These are phyloP conservation scores for Sporothrix globosa DNA, from an alignment of 2,329 filamentous ascomycete genomes.

Conservation along the genomic window DNA sequence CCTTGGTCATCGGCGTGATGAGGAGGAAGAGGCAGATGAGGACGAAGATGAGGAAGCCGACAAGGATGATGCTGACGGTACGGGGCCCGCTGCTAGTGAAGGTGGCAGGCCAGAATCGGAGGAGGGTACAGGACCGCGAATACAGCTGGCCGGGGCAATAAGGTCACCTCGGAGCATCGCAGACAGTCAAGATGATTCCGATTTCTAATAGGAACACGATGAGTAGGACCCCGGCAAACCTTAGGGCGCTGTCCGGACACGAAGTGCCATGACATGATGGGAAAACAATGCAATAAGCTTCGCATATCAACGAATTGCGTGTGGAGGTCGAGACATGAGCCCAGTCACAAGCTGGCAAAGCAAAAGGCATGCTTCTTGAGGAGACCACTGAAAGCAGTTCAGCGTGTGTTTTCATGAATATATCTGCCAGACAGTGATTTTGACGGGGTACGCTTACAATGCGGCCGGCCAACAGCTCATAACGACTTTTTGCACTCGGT, in stretches of 20 bases:
- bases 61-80: conserved; percentile 2
- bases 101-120: not conserved
- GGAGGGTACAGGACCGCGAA: not conserved
- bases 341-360: not conserved
- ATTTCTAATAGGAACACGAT: not conserved
- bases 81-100: not conserved
- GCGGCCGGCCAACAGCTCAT: no score
- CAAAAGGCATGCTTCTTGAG: not conserved
- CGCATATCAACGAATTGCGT: not conserved
- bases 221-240: not conserved
- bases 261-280: not conserved
- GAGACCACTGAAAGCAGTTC: not conserved
- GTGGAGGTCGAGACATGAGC: no score
- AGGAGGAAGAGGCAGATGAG: conserved; percentile 32
- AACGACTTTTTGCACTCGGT: no score
- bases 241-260: not conserved
- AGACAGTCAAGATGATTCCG: conserved; percentile 37
- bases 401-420: not conserved
- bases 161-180: conserved; percentile 32
- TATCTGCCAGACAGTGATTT: no score
- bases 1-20: conserved; percentile 45
- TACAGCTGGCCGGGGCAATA: not conserved
- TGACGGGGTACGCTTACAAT: no score
- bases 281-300: not conserved
- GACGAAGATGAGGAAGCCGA: conserved; percentile 24